Percentiles rank a stretch among this genome's conserved stretches.
Conservation (phyloP, 2,329 filamentous ascomycete species). For the Fusarium anthophilum region DNA sequence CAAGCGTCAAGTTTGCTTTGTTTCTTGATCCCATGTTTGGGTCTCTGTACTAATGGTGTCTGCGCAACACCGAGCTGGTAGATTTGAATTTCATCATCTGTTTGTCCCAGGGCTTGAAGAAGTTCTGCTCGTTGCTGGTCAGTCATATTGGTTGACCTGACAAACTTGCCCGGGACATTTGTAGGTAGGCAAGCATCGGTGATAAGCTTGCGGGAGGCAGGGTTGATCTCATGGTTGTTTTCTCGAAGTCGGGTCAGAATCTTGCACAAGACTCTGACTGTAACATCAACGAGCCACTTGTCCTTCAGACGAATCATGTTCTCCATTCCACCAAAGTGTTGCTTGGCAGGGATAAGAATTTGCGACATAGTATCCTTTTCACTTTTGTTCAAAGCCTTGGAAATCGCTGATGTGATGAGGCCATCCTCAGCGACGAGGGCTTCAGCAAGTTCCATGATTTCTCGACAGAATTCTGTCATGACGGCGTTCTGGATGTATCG, state of each 20-base stretch:
- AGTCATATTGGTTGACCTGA: conserved; percentile 80
- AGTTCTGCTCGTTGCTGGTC: conserved; percentile 87
- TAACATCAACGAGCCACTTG: conserved; percentile 81
- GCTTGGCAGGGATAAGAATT: conserved; percentile 52
- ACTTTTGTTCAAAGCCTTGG: conserved; percentile 52
- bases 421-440: conserved; percentile 85
- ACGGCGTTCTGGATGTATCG: conserved; percentile 75
- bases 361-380: conserved; percentile 52
- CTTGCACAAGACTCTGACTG: conserved; percentile 84
- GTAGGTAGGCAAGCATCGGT: conserved; percentile 71
- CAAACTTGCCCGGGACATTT: conserved; percentile 61
- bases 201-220: conserved; percentile 68
- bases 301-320: conserved; percentile 93
- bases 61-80: conserved; percentile 51
- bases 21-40: conserved; percentile 57
- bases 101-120: conserved; percentile 68
- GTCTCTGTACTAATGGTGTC: conserved; percentile 32
- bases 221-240: conserved; percentile 75
- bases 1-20: conserved; percentile 70
- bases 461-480: conserved; percentile 93
- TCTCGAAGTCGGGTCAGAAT: conserved; percentile 84
- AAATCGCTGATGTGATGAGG: conserved; percentile 76
- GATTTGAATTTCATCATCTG: conserved; percentile 64
- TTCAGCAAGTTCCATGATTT: conserved; percentile 94
- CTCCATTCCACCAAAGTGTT: conserved; percentile 73